These are phyloP conservation scores for Juncus inflexus DNA, from an alignment of 176 grass and related monocot species.

Conservation along the genomic window DNA sequence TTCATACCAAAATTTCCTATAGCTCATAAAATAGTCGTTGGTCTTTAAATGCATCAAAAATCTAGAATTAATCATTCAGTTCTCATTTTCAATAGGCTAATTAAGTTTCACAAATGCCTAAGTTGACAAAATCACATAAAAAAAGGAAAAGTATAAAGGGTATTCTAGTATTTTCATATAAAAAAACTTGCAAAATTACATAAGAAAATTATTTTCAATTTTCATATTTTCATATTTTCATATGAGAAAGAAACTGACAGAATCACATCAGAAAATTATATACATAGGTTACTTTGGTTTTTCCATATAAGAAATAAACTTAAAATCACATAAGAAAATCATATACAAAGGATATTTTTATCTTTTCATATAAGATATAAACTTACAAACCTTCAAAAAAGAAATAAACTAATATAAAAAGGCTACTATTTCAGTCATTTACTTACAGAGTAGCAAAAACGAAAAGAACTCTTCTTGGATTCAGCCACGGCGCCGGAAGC, in stretches of 20 bases:
- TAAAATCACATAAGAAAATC: background rate
- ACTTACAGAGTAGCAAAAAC: slow-evolving; percentile 88
- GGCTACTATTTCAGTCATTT: background rate
- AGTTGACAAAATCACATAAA: background rate
- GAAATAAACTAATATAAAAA: background rate
- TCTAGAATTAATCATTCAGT: background rate
- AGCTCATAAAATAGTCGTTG: too few species aligned
- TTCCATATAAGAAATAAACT: background rate
- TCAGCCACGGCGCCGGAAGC: slow-evolving; percentile 63
- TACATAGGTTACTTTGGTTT: background rate
- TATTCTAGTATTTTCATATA: slow-evolving; percentile 1
- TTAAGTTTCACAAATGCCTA: slow-evolving; percentile 9
- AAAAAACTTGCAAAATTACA: background rate
- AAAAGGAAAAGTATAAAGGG: background rate
- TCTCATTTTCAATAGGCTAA: background rate
- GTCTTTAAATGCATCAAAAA: background rate
- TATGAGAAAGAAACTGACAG: background rate
- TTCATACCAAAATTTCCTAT: too few species aligned
- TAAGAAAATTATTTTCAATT: background rate
- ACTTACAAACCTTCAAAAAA: background rate
- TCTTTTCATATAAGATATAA: background rate
- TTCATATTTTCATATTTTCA: background rate
- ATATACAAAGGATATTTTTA: background rate
- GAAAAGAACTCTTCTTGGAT: slow-evolving; percentile 71
- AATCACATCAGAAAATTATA: background rate